These are phyloP conservation scores for Panicum virgatum DNA, from an alignment of 202 grass and related monocot genomes.

Conservation along the genomic window DNA sequence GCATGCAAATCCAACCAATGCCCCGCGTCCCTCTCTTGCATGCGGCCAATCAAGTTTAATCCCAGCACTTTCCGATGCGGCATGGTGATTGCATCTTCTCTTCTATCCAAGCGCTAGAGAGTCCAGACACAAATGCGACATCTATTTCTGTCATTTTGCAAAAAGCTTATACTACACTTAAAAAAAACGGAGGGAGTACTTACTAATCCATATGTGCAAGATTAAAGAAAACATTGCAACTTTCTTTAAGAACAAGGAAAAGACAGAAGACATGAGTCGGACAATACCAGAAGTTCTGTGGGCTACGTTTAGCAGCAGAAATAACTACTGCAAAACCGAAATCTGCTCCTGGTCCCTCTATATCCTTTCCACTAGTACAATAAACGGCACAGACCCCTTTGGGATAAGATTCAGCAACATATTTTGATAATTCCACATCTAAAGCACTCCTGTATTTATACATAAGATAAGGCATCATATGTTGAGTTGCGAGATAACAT, in stretches of 20 bases:
- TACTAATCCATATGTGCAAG: slow-evolving; percentile 5
- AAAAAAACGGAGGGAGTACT: too few species aligned
- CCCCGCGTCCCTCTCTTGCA: too few species aligned
- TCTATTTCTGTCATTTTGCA: too few species aligned
- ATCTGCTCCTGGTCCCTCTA: slow-evolving; percentile 85
- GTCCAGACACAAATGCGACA: too few species aligned
- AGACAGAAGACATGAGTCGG: slow-evolving; percentile 4
- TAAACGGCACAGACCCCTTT: slow-evolving; percentile 88
- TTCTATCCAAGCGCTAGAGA: too few species aligned
- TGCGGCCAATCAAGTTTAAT: too few species aligned
- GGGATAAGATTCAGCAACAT: slow-evolving; percentile 83
- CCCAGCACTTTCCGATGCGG: too few species aligned
- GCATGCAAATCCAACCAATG: too few species aligned
- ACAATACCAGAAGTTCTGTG: slow-evolving; percentile 93
- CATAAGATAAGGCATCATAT: slow-evolving; percentile 30
- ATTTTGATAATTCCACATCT: slow-evolving; percentile 89
- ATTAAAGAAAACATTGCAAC: slow-evolving; percentile 19
- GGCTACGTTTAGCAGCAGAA: slow-evolving; percentile 79
- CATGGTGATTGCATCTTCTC: neutral
- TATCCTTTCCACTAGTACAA: slow-evolving; percentile 82
- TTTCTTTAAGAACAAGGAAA: slow-evolving; percentile 12
- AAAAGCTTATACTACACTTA: too few species aligned
- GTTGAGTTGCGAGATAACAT: neutral
- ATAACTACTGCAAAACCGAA: slow-evolving; percentile 81
- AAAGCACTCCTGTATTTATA: slow-evolving; percentile 65